Evolutionary conservation across 129 eudicot genomes (phyloP).

Genomic region (Saussurea involucrata): DNA sequence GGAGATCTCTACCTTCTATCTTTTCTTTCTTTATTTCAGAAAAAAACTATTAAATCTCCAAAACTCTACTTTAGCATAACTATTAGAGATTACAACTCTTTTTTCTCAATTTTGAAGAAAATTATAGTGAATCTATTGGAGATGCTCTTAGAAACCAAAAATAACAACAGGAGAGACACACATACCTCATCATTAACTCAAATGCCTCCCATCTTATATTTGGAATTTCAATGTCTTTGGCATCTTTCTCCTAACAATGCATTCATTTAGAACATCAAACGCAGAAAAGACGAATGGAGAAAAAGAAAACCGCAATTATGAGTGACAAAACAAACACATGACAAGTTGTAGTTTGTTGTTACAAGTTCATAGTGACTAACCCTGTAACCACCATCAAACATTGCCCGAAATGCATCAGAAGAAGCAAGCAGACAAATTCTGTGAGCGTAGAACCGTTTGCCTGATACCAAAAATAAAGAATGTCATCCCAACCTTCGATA

Average conservation of each 20-base stretch:
- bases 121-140: not conserved
- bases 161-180: not conserved
- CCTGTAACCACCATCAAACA: conserved; percentile 95
- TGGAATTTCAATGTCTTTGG: conserved; percentile 77
- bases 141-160: not conserved
- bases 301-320: not conserved
- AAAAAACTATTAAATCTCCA: no score
- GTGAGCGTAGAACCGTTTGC: conserved; percentile 81
- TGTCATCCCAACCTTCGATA: not conserved
- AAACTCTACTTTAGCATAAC: no score
- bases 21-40: no score
- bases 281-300: not conserved
- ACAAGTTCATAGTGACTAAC: conserved; percentile 33
- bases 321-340: not conserved
- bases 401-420: conserved; percentile 93
- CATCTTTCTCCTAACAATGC: conserved; percentile 77
- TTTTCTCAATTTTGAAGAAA: not conserved
- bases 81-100: no score
- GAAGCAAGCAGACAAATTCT: conserved; percentile 91
- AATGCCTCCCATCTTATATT: conserved; percentile 87
- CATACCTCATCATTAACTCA: conserved; percentile 93
- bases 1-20: no score
- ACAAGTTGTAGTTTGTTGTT: not conserved
- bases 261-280: conserved; percentile 4
- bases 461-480: conserved; percentile 34